Conservation (phyloP, 1,139 yeast genomes). For the Ogataea hybrid region DNA sequence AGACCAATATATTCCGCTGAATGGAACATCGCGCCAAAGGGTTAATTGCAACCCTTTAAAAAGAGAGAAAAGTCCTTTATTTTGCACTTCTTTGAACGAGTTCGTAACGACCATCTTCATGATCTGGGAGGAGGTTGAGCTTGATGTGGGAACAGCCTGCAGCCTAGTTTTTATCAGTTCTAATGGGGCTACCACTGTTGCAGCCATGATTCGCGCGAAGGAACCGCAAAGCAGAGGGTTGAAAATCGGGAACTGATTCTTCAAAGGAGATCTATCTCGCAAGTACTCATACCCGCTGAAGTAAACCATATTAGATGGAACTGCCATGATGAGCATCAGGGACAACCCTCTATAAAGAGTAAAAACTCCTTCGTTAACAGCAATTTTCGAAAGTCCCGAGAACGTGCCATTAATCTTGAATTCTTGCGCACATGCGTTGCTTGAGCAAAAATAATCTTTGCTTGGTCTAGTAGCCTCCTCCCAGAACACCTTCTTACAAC, state of each 20-base stretch:
- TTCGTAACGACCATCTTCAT: constrained; percentile 54
- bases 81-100: constrained; percentile 49
- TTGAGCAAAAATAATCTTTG: constrained; percentile 27
- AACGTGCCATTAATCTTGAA: constrained; percentile 48
- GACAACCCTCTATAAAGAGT: constrained; percentile 92
- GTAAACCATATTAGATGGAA: constrained; percentile 91
- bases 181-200: constrained; percentile 82
- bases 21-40: constrained; percentile 96
- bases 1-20: constrained; percentile 94
- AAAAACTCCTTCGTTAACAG: constrained; percentile 65
- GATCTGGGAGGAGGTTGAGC: constrained; percentile 36
- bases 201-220: constrained; percentile 77
- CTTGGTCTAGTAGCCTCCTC: constrained; percentile 32
- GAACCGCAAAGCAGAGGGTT: constrained; percentile 89
- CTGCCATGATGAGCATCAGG: constrained; percentile 79
- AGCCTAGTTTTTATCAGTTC: constrained; percentile 85
- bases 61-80: constrained; percentile 60
- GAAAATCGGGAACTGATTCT: constrained; percentile 38
- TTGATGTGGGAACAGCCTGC: constrained; percentile 70
- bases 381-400: constrained; percentile 69
- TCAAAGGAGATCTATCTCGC: constrained; percentile 69
- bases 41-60: constrained; percentile 88
- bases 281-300: constrained; percentile 91
- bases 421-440: constrained; percentile 30
- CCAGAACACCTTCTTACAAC: constrained; percentile 41